Percentiles rank a stretch among this genome's conserved stretches.
phyloP scores from a whole-genome alignment of 768 basidiomycete genomes.

The Leccinum obscurum region DNA sequence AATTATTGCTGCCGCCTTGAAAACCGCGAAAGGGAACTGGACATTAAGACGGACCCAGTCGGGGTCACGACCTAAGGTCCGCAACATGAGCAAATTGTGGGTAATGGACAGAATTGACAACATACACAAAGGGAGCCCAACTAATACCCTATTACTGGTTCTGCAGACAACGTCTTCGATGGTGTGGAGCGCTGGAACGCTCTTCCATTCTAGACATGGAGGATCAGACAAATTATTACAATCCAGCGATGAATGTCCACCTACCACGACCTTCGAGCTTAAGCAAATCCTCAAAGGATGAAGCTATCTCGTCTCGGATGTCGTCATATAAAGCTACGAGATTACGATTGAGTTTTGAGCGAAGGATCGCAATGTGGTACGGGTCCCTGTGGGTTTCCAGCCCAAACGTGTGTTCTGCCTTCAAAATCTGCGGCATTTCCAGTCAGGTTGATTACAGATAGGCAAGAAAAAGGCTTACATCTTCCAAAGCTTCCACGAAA shows the following conservation, averaged over 20 bases:
- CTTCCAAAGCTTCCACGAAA: conserved; percentile 25
- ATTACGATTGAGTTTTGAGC: conserved; percentile 37
- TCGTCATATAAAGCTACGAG: conserved; percentile 39
- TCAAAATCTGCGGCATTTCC: conserved; percentile 32
- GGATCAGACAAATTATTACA: not conserved
- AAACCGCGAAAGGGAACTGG: conserved; percentile 23
- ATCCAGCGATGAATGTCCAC: not conserved
- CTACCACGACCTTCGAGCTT: conserved; percentile 20
- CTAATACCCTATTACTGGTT: conserved; percentile 12
- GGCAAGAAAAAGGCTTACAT: not conserved
- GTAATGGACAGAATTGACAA: not conserved
- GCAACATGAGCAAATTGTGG: not conserved
- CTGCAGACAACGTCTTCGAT: conserved; percentile 11
- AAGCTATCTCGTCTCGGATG: conserved; percentile 45
- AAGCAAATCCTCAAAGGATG: conserved; percentile 42
- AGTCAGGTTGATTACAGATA: not conserved
- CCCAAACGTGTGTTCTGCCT: conserved; percentile 39
- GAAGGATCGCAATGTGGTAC: conserved; percentile 35
- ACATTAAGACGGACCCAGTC: conserved; percentile 38
- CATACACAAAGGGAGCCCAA: conserved; percentile 21
- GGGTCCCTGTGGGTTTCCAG: conserved; percentile 27
- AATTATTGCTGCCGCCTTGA: conserved; percentile 20
- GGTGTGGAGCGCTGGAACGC: not conserved
- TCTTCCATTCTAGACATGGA: conserved; percentile 15
- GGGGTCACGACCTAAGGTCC: conserved; percentile 10